Evolutionary conservation across 371 early-diverging fungal genomes (phyloP).

Genomic region (Rhizopus arrhizus): DNA sequence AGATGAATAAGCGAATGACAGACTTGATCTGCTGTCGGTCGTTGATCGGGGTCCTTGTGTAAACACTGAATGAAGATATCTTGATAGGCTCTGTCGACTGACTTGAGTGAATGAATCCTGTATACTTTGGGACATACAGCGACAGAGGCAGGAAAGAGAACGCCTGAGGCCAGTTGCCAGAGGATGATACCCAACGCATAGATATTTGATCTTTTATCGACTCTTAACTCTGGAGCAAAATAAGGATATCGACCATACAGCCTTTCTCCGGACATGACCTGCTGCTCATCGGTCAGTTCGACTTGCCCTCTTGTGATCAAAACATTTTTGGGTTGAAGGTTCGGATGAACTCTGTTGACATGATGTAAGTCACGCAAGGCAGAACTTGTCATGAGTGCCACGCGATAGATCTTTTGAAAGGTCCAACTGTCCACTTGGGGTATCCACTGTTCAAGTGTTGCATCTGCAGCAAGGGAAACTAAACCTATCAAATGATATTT

Average conservation of each 20-base stretch:
- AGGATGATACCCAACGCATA: constrained; percentile 48
- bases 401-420: constrained; percentile 19
- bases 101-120: constrained; percentile 26
- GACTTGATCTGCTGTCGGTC: constrained; percentile 20
- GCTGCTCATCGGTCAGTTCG: constrained; percentile 4
- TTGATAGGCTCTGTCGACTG: constrained; percentile 11
- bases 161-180: constrained; percentile 49
- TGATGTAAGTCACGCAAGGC: constrained; percentile 19
- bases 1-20: constrained; percentile 13
- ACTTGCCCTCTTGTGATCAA: background rate
- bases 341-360: constrained; percentile 15
- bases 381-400: constrained; percentile 11
- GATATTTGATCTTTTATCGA: constrained; percentile 29
- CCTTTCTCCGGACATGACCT: background rate
- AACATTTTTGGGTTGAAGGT: constrained; percentile 23
- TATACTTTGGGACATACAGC: constrained; percentile 32
- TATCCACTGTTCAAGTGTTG: constrained; percentile 24
- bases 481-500: constrained; percentile 11
- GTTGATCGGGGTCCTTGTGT: background rate
- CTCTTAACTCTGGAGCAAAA: constrained; percentile 39
- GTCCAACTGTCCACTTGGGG: constrained; percentile 30
- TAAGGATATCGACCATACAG: constrained; percentile 47
- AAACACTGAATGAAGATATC: constrained; percentile 11
- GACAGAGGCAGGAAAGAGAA: constrained; percentile 41
- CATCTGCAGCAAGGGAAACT: constrained; percentile 15